Evolutionary conservation across 2,329 filamentous ascomycete genomes (phyloP), one percentile per base, ranked within the genome.

Genomic region (Ophiostoma novo-ulmi): DNA sequence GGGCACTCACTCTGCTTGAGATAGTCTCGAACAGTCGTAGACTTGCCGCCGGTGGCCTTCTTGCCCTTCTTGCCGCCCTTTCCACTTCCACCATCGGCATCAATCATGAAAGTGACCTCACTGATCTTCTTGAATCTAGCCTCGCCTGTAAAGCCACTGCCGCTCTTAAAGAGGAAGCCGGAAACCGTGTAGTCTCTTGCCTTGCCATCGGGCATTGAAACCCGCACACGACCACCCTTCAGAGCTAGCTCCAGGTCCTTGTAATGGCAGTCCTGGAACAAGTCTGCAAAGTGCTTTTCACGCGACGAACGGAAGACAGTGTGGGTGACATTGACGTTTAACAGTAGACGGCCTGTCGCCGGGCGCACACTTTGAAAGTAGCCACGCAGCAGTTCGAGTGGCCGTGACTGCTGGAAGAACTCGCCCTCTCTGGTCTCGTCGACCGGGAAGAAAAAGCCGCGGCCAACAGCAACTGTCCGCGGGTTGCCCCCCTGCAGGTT

Each of bases 241-340:
- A 74, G 66, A 0, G 58, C 36, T 20, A 69, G 69, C 52, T 72
- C 70, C 7, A 75, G 61, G 5, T 64, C 64, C n/a, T 39, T 68
- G 66, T 67, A 67, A 6, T 67, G 52, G 31, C 65, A 72, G 52
- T 36, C 31, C 2, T 69, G 70, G 55, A 74, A 75, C 11, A 73
- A 61, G n/a, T 73, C 22, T 17, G 44, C 36, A 38, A 71, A 65
- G 26, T 52, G 41, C 36, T 63, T 20, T 38, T 64, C 55, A 10
- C 73, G 39, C 3, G 44, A 20, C 0, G 69, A 75, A 13, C 81
- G 83, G 76, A 88, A 88, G 22, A 86, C 80, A 3, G 82, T 83
- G 73, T 87, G 82, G 0, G 83, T 83, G 11, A 86, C 82, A 70
- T 88, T 87, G 66, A 80, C 79, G 72, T 88, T 88, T 36, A 88